Evolutionary conservation across 2,329 filamentous ascomycete species (phyloP), one percentile per base, ranked within the genome.

Genomic region (Ophiostoma novo-ulmi): DNA sequence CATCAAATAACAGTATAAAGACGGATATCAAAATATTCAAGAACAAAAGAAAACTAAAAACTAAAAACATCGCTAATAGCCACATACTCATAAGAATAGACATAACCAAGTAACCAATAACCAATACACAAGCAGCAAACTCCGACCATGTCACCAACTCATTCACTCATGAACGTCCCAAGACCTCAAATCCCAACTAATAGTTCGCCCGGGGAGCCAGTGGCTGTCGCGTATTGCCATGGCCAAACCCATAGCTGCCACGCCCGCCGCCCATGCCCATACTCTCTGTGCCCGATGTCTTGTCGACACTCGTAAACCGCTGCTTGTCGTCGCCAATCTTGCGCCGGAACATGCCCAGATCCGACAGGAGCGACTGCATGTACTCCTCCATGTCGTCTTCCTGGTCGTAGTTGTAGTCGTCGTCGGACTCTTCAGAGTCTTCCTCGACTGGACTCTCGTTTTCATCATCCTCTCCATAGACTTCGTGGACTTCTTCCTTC

Each of bases 241-340:
- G 80, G 72, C 88, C 87, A 13, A 41, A 14, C 63, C 63, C 63
- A 10, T 39, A 39, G 63, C 36, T 39, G 8, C 35, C 35, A 38
- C 35, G 36, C 20, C 22, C 1, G 58, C 82, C 8, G n/a, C 44
- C 10, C 68, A 65, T 44, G 39, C 14, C 39, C 39, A 22, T 55
- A 13, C 48, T 26, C n/a, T 26, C 52, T 3, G 10, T 1, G 2
- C n/a, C 52, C 7, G 3, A 22, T 31, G 26, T 26, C n/a, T 36
- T 64, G 70, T 87, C 85, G 70, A 87, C 86, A 76, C 93, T 91
- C 76, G 91, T 75, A 77, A 91, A 95, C 55, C 91, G 83, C 71
- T 82, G 82, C 79, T 91, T 87, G 78, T 98, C 95, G 76, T 95
- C 93, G 7, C 87, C 89, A 73, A 98, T 88, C 82, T 97, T 98